Conservation (phyloP, 371 early-diverging fungal genomes). For the Mortierella sp. region DNA sequence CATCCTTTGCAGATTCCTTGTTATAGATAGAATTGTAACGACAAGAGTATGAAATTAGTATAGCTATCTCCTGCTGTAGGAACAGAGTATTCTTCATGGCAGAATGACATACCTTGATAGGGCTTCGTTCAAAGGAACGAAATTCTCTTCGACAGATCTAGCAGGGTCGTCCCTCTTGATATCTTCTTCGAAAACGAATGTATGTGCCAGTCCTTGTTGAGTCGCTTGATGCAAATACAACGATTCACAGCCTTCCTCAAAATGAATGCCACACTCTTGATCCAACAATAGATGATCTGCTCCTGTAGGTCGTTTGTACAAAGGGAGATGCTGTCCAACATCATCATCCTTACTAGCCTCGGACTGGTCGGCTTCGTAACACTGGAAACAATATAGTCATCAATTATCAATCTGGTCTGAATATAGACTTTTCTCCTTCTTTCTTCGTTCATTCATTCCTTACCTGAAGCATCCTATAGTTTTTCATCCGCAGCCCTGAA, state of each 20-base stretch:
- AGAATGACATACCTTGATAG: conserved; percentile 23
- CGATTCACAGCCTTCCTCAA: conserved; percentile 39
- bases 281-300: conserved; percentile 44
- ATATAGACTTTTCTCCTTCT: background rate
- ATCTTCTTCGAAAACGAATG: conserved; percentile 17
- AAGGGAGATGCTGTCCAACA: conserved; percentile 29
- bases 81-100: background rate
- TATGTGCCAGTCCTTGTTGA: conserved; percentile 9
- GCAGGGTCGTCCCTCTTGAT: conserved; percentile 25
- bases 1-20: conserved; percentile 31
- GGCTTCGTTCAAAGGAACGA: conserved; percentile 24
- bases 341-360: conserved; percentile 40
- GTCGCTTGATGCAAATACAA: conserved; percentile 9
- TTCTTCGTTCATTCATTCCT: background rate
- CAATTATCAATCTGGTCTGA: background rate
- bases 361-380: conserved; percentile 42
- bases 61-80: background rate
- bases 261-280: conserved; percentile 28
- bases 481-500: conserved; percentile 34
- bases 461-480: conserved; percentile 40
- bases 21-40: background rate
- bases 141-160: conserved; percentile 16
- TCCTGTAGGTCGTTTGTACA: conserved; percentile 42
- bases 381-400: conserved; percentile 10
- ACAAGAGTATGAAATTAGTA: background rate